Evolutionary conservation across 1,284 basidiomycete species (phyloP).

Genomic region (Pseudozyma thailandica): DNA sequence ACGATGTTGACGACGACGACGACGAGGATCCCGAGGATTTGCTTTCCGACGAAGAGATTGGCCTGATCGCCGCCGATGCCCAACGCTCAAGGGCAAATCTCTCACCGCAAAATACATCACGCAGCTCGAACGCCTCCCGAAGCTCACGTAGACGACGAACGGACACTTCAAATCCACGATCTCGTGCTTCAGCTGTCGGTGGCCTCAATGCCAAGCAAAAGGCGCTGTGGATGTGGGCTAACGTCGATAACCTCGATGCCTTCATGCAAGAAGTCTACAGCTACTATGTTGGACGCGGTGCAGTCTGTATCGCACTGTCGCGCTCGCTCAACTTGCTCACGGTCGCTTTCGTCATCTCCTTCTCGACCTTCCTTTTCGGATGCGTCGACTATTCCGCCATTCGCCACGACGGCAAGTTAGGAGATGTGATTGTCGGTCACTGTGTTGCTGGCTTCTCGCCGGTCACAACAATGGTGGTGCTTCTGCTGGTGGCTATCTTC

Average conservation of each 20-base stretch:
- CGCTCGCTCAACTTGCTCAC: conserved; percentile 90
- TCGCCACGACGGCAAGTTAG: conserved; percentile 61
- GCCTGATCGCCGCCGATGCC: conserved; percentile 22
- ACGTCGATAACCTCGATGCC: conserved; percentile 92
- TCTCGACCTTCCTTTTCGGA: conserved; percentile 93
- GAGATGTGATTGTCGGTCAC: conserved; percentile 60
- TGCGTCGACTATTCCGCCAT: conserved; percentile 90
- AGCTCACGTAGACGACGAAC: conserved; percentile 17
- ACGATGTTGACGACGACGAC: conserved; percentile 23
- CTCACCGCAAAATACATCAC: conserved; percentile 3
- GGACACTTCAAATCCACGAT: conserved; percentile 20
- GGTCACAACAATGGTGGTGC: conserved; percentile 73
- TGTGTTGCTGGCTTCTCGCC: conserved; percentile 81
- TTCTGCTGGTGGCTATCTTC: conserved; percentile 81
- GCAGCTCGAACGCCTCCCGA: conserved; percentile 19
- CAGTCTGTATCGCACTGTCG: conserved; percentile 90
- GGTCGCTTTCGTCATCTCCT: conserved; percentile 93
- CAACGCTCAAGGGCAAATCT: conserved; percentile 3
- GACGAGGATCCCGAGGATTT: conserved; percentile 40
- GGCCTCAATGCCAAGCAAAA: conserved; percentile 50
- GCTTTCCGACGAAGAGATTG: conserved; percentile 43
- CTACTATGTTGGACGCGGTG: conserved; percentile 95
- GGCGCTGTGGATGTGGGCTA: conserved; percentile 98
- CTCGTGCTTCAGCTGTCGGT: conserved; percentile 31
- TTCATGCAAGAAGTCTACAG: conserved; percentile 94